Base-by-base conservation (phyloP, 2,329 filamentous ascomycete species). In the Coniochaeta sp. region DNA sequence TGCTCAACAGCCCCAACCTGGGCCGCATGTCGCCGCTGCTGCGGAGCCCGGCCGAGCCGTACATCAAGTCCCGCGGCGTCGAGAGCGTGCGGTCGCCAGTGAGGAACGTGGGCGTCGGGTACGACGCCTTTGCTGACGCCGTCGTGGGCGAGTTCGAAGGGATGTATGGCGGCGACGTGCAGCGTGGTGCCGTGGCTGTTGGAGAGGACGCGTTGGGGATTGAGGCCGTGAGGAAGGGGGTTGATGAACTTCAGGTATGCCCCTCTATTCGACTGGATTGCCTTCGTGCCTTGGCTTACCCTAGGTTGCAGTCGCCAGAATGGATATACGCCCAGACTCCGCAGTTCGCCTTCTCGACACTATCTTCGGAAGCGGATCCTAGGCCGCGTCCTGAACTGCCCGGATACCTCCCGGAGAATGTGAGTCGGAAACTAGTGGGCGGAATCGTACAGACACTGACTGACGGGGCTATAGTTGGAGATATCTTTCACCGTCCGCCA, bases 251-350 rank as follows among this genome's bases (percentile, higher is more conserved):
- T 16, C 55, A 10, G 58, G 63, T 62, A 30, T 52, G 44, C 57
- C 58, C 4, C 22, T 42, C 38, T 4, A 12, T 3, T 12, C 4
- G 42, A 5, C 8, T 24, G 17, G 16, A 22, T 24, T 22, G 44
- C 8, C 32, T 26, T 9, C 40, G 26, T 7, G 19, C 2, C n/a
- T 22, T 56, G 24, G 30, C 10, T 26, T 6, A 47, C 42, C 4
- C 9, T 6, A 24, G 9, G 1, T 6, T 52, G 14, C 64, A 86
- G 81, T 87, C 86, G 0, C 73, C 76, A 3, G 83, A 86, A 12
- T 97, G 92, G 91, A 88, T 89, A 61, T 96, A 89, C 73, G 84
- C 84, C 2, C 92, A 96, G 74, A 96, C 93, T 1, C 93, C 93
- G 1, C 87, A 88, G 59, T 97, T 96, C 71, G 85, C 82, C 8